These are phyloP conservation scores for Yamagishiella unicocca DNA, from an alignment of 139 green algal genomes.

Conservation along the genomic window DNA sequence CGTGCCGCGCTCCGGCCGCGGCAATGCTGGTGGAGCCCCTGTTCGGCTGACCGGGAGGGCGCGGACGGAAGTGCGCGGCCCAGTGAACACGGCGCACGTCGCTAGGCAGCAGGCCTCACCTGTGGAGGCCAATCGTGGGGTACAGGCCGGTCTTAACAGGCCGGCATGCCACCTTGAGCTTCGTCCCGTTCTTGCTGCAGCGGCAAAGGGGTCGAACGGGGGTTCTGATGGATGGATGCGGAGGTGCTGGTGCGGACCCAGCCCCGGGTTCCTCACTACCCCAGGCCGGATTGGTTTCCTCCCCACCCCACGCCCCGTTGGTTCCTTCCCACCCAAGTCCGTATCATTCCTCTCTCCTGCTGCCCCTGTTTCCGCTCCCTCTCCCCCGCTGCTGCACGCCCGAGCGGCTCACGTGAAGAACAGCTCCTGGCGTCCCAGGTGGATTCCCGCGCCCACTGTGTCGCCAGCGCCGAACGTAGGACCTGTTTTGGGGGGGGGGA, in stretches of 20 bases:
- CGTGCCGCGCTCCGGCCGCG: too few relatives aligned
- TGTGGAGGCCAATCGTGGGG: slow-evolving; percentile 92
- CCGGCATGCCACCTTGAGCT: slow-evolving; percentile 81
- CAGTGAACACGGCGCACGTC: too few relatives aligned
- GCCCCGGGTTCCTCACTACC: too few relatives aligned
- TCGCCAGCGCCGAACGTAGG: slow-evolving; percentile 80
- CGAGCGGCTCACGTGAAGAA: slow-evolving; percentile 90
- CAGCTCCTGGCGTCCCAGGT: slow-evolving; percentile 82
- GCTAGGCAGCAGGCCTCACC: slow-evolving; percentile 41
- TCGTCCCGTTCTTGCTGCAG: slow-evolving; percentile 86
- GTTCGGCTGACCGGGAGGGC: too few relatives aligned
- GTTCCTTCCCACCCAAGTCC: too few relatives aligned
- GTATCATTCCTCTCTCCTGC: too few relatives aligned
- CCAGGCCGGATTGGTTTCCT: too few relatives aligned
- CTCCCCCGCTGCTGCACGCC: neutral
- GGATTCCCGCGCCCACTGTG: slow-evolving; percentile 85
- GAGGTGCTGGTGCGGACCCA: too few relatives aligned
- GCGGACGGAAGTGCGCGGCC: too few relatives aligned
- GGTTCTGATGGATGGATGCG: too few relatives aligned
- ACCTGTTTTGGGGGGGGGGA: neutral
- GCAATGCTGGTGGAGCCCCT: too few relatives aligned
- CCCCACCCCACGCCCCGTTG: too few relatives aligned
- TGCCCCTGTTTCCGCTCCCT: neutral
- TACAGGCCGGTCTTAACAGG: slow-evolving; percentile 74
- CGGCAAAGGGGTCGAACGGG: neutral